Conservation (phyloP, 139 green algal species). For the Desmodesmus armatus region DNA sequence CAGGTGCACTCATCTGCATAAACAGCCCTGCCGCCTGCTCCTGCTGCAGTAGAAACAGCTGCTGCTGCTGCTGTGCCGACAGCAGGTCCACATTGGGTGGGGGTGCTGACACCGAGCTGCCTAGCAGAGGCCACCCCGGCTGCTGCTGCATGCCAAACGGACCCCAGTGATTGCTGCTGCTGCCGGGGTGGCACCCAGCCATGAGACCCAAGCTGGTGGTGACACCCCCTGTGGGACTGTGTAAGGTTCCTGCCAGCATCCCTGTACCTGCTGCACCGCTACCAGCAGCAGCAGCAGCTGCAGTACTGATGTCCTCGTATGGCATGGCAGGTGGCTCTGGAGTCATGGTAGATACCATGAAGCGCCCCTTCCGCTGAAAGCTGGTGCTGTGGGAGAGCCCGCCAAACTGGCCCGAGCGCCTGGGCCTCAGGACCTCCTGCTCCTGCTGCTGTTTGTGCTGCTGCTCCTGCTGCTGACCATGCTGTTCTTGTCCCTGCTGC, state of each 20-base stretch:
- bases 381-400: conserved; percentile 19
- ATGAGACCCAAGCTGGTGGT: conserved; percentile 16
- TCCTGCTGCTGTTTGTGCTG: neutral
- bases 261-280: conserved; percentile 13
- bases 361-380: conserved; percentile 17
- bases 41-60: neutral
- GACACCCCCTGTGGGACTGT: too few species aligned
- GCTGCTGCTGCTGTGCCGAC: neutral
- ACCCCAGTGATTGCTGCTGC: too few species aligned
- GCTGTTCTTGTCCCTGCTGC: neutral
- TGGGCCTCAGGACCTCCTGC: neutral
- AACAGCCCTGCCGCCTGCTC: neutral
- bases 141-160: too few species aligned
- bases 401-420: neutral
- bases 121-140: too few species aligned
- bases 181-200: too few species aligned
- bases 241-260: too few species aligned
- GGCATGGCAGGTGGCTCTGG: conserved; percentile 9
- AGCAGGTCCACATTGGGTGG: neutral
- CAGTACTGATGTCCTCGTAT: too few species aligned
- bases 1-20: neutral
- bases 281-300: conserved; percentile 9
- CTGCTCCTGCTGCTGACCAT: neutral
- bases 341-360: conserved; percentile 6
- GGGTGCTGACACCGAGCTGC: neutral